Base-by-base conservation (phyloP, 2,329 filamentous ascomycete genomes). In the Xylaria sp. region DNA sequence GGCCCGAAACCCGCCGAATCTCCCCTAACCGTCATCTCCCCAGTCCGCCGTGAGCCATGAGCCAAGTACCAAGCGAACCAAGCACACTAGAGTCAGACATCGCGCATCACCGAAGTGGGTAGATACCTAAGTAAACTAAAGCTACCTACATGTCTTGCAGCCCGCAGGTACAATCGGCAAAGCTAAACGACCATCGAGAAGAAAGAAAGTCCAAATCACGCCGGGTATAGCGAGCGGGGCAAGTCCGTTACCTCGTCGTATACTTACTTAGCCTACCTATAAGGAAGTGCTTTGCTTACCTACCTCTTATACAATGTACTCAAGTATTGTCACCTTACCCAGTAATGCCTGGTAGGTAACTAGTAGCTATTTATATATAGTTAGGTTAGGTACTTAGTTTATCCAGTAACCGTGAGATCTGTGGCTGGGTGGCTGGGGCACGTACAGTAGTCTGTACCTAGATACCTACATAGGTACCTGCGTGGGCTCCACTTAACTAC, bases 1-100 rank as follows among this genome's bases (percentile, higher is more conserved):
- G 52, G 53, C 43, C 53, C 34, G 61, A 64, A 59, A 64, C 45
- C 25, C n/a, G 5, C 10, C 30, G 25, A 63, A 50, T 57, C 52
- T 56, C 23, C 52, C 43, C 13, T 57, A 52, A 52, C 52, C 43
- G 6, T 57, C 52, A 34, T 52, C 52, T 57, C n/a, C n/a, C 36
- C 12, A 55, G 13, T 55, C 28, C 25, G 23, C 39, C 48, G 60
- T 39, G 48, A 23, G 57, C 56, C 48, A 65, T n/a, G n/a, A n/a
- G n/a, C n/a, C n/a, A n/a, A n/a, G n/a, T 13, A 15, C 36, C 12
- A 39, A 39, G 36, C 12, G 18, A 5, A 15, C 36, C 36, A 39
- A 66, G 63, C 58, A 36, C 62, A 46, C 62, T 45, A 59, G 34
- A 39, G 28, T 45, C 12, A 20, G 18, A 34, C 34, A 18, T 25